Base-by-base conservation (phyloP, 2,329 filamentous ascomycete genomes). In the Penicillium glabrum region DNA sequence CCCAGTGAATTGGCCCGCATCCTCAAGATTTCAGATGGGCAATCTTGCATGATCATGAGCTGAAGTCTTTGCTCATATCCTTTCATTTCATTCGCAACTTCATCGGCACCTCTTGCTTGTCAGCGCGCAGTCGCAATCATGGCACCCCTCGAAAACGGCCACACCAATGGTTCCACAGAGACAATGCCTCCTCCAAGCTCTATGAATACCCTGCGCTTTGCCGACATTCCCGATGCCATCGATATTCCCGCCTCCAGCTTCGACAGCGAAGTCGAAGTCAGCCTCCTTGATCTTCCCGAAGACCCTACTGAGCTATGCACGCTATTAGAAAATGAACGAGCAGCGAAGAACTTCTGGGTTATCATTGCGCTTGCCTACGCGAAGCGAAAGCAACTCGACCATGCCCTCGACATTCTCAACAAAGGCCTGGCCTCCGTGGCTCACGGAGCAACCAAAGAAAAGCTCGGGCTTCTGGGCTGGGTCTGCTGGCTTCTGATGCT, bases 351-450 rank as follows among this genome's bases (percentile, higher is more conserved):
- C 51, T 96, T 96, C 66, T 99, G 96, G 96, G 93, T 99, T 82
- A 93, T 91, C n/a, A 95, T 98, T 64, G 90, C 96, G 43, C 83
- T 98, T 57, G 93, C 93, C 47, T 99, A 99, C 71, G 93, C 95
- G 41, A 99, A 98, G 79, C 91, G 96, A 78, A 88, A 89, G 71
- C 96, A 96, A 78, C 86, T 95, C 60, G 93, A 97, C 71, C 90
- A 95, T 77, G 86, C 86, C 51, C 84, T 89, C 59, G 86, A 88
- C 60, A 86, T 89, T 53, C 75, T 89, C 64, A 86, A 87, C 49
- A 89, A 90, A 68, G 91, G 90, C 48, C 81, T 91, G 65, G 83
- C 84, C 59, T 90, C 89, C 66, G 86, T 91, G 67, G 83, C 82
- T 54, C 86, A 86, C 67, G 83, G 82, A 35, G 88, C 86, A 61